Conservation (phyloP, 1,139 yeast genomes). For the Schwanniomyces etchellsii region DNA sequence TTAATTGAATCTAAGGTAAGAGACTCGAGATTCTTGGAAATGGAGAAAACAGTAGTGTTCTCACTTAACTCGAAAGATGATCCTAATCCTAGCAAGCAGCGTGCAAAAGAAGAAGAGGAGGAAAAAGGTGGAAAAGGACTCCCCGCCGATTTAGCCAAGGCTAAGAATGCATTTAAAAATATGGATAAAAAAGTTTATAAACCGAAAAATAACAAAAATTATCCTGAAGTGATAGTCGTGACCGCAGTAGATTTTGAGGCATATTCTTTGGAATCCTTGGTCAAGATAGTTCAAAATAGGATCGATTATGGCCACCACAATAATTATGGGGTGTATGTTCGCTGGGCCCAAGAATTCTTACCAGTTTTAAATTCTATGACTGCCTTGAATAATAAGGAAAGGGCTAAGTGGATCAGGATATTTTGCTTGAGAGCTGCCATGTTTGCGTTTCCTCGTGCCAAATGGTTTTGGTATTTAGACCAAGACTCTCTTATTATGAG, state of each 20-base stretch:
- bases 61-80: slow-evolving; percentile 46
- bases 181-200: slow-evolving; percentile 59
- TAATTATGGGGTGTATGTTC: slow-evolving; percentile 69
- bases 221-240: slow-evolving; percentile 74
- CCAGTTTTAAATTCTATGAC: slow-evolving; percentile 47
- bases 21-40: slow-evolving; percentile 31
- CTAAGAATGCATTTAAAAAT: slow-evolving; percentile 54
- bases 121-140: slow-evolving; percentile 19
- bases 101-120: slow-evolving; percentile 34
- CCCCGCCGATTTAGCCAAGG: slow-evolving; percentile 16
- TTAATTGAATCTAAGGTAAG: slow-evolving; percentile 39
- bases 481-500: slow-evolving; percentile 71
- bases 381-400: slow-evolving; percentile 29
- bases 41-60: slow-evolving; percentile 24
- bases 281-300: slow-evolving; percentile 70
- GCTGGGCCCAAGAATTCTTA: slow-evolving; percentile 79
- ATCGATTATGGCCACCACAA: slow-evolving; percentile 74
- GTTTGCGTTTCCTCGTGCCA: slow-evolving; percentile 79
- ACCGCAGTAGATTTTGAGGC: slow-evolving; percentile 73
- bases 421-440: slow-evolving; percentile 70
- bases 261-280: slow-evolving; percentile 55
- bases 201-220: slow-evolving; percentile 30
- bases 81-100: slow-evolving; percentile 31
- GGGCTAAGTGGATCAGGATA: slow-evolving; percentile 54
- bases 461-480: slow-evolving; percentile 82